Evolutionary conservation across 805 yeast species (phyloP).

Genomic region (Suhomyces sp.): DNA sequence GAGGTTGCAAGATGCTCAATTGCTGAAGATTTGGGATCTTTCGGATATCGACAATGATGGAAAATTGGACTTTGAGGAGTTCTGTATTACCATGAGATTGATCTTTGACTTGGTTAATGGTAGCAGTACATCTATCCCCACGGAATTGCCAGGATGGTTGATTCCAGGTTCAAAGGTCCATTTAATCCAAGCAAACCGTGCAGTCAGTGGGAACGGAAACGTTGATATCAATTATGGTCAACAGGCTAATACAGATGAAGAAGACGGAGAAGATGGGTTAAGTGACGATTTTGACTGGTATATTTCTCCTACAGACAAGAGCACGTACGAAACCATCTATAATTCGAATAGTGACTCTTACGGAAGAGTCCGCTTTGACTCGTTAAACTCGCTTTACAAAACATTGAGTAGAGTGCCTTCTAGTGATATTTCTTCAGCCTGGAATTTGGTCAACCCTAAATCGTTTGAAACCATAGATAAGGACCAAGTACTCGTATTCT

Average conservation of each 20-base stretch:
- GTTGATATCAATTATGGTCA: conserved; percentile 6
- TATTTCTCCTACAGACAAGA: conserved; percentile 83
- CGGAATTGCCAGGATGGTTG: conserved; percentile 83
- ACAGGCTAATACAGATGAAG: conserved; percentile 40
- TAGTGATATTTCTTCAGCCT: conserved; percentile 82
- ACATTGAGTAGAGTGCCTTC: conserved; percentile 73
- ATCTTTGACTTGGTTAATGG: conserved; percentile 90
- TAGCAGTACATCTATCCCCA: conserved; percentile 55
- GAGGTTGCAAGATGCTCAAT: conserved; percentile 70
- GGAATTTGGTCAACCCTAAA: conserved; percentile 94
- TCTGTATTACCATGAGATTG: conserved; percentile 94
- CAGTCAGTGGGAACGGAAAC: conserved; percentile 42
- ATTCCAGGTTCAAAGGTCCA: conserved; percentile 88
- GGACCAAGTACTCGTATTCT: conserved; percentile 85
- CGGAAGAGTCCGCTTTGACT: conserved; percentile 77
- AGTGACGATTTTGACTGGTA: conserved; percentile 91
- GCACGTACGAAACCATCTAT: conserved; percentile 76
- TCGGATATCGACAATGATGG: conserved; percentile 95
- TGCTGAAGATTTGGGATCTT: conserved; percentile 85
- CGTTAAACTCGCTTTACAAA: conserved; percentile 65
- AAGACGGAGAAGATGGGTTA: conserved; percentile 61
- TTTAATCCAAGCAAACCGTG: conserved; percentile 78
- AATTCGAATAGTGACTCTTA: conserved; percentile 69
- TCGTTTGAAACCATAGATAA: conserved; percentile 84
- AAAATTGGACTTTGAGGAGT: conserved; percentile 91